phyloP scores from a whole-genome alignment of 192 early-diverging fungal genomes.

The Backusella australiensis region DNA sequence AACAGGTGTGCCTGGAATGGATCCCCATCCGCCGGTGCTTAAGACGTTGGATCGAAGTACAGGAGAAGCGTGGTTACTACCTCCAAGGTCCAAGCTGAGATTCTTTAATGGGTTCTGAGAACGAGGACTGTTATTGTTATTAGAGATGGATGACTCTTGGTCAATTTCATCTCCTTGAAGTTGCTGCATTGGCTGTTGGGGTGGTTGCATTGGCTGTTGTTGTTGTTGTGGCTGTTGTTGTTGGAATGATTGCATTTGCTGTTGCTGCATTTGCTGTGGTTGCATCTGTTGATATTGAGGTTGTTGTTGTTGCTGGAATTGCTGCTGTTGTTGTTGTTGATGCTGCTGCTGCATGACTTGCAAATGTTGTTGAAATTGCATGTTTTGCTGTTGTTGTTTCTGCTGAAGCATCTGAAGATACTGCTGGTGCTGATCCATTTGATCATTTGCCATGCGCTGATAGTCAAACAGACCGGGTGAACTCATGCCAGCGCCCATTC shows the following conservation, averaged over 20 bases:
- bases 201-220: not conserved
- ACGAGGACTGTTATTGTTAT: not conserved
- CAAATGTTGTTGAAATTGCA: constrained; percentile 32
- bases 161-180: not conserved
- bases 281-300: not conserved
- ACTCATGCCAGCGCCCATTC: not conserved
- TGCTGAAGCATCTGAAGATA: constrained; percentile 38
- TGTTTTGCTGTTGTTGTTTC: constrained; percentile 25
- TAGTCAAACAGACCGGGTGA: constrained; percentile 25
- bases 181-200: not conserved
- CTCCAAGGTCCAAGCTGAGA: not conserved
- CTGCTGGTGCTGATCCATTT: constrained; percentile 41
- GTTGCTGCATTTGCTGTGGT: not conserved
- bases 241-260: not conserved
- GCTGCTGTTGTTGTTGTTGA: constrained; percentile 6
- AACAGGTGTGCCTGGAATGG: constrained; percentile 21
- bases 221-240: not conserved
- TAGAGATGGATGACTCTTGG: not conserved
- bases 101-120: constrained; percentile 6
- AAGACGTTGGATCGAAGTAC: constrained; percentile 20
- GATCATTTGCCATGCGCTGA: constrained; percentile 14
- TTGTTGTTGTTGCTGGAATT: not conserved
- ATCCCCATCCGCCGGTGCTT: constrained; percentile 17
- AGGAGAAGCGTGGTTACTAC: constrained; percentile 23
- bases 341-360: constrained; percentile 26